phyloP scores from a whole-genome alignment of 1,284 basidiomycete species.

The Takashimella koratensis region DNA sequence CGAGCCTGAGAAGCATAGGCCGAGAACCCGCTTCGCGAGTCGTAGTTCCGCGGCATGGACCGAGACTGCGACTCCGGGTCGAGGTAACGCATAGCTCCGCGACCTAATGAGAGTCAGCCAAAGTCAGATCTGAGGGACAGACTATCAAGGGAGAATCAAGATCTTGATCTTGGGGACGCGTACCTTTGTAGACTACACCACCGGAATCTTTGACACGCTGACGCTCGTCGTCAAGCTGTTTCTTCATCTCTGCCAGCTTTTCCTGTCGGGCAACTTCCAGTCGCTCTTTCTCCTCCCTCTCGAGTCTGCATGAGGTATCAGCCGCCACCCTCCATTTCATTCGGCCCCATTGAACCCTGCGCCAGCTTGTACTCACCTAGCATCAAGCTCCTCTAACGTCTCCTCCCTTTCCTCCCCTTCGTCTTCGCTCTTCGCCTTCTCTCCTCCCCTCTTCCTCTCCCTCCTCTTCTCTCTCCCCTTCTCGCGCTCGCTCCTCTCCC shows the following conservation, averaged over 20 bases:
- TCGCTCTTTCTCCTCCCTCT: constrained; percentile 47
- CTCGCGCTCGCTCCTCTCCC: constrained; percentile 9
- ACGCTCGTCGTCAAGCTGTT: constrained; percentile 31
- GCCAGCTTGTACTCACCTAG: constrained; percentile 32
- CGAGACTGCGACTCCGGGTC: constrained; percentile 39
- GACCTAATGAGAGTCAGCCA: too few relatives aligned
- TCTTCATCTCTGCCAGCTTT: constrained; percentile 34
- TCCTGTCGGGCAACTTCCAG: constrained; percentile 33
- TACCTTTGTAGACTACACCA: constrained; percentile 47
- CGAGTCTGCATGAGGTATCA: constrained; percentile 35
- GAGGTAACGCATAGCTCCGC: constrained; percentile 47
- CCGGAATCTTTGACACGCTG: constrained; percentile 28
- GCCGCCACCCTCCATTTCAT: too few relatives aligned
- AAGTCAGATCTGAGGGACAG: too few relatives aligned
- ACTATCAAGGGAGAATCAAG: too few relatives aligned
- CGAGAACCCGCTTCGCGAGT: constrained; percentile 18
- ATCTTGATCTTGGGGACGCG: constrained; percentile 5
- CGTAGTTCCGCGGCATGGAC: constrained; percentile 27
- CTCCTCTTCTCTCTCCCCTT: constrained; percentile 10
- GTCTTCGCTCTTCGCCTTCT: constrained; percentile 10
- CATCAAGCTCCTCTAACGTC: constrained; percentile 47
- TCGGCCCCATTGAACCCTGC: too few relatives aligned
- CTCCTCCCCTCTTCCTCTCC: constrained; percentile 12
- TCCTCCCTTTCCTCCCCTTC: constrained; percentile 23
- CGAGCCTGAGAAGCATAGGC: constrained; percentile 16